Evolutionary conservation across 2,329 filamentous ascomycete species (phyloP).

Genomic region (Daldinia sp.): DNA sequence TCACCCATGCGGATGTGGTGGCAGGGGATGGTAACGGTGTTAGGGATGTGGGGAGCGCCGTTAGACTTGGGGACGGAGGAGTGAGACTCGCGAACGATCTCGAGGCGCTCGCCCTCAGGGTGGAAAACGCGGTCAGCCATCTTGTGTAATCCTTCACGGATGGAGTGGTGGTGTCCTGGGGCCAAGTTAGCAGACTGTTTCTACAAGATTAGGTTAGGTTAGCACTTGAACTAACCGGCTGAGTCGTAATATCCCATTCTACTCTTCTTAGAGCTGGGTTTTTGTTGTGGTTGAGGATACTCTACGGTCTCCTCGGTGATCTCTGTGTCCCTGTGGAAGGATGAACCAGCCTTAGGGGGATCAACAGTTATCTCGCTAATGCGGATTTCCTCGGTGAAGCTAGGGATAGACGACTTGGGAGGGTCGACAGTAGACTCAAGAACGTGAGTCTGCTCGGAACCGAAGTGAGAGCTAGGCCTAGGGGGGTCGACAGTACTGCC

Average conservation of each 20-base stretch:
- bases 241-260: constrained; percentile 77
- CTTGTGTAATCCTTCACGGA: constrained; percentile 68
- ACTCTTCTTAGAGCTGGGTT: constrained; percentile 58
- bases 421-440: constrained; percentile 55
- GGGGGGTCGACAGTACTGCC: constrained; percentile 51
- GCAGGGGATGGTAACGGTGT: constrained; percentile 98
- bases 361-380: constrained; percentile 70
- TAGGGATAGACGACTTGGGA: constrained; percentile 51
- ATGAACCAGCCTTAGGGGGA: constrained; percentile 56
- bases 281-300: constrained; percentile 55
- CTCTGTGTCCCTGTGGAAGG: constrained; percentile 68
- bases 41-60: constrained; percentile 61
- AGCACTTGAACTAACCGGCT: constrained; percentile 60
- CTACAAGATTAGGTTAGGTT: not conserved
- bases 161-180: constrained; percentile 69
- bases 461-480: constrained; percentile 50
- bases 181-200: constrained; percentile 37
- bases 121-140: constrained; percentile 67
- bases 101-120: constrained; percentile 61
- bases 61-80: constrained; percentile 51
- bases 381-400: constrained; percentile 58
- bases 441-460: constrained; percentile 53
- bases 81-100: constrained; percentile 61
- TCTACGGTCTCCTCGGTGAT: constrained; percentile 76
- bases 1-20: constrained; percentile 99